phyloP scores from a whole-genome alignment of 106 monocot genomes.

The Platanthera zijinensis region DNA sequence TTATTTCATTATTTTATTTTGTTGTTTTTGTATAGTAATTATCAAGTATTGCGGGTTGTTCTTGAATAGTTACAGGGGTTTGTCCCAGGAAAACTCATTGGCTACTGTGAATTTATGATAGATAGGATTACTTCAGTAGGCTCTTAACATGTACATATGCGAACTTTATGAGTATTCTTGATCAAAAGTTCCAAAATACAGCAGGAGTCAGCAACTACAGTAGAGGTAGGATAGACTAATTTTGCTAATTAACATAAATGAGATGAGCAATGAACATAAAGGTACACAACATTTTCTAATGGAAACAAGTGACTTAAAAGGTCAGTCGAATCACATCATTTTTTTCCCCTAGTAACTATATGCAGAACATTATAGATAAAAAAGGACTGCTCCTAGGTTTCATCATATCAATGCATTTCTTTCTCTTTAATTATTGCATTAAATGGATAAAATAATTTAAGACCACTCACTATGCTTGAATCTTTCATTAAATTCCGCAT shows the following conservation, averaged over 20 bases:
- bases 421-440: background rate
- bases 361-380: background rate
- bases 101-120: background rate
- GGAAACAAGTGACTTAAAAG: background rate
- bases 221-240: background rate
- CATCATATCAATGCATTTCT: background rate
- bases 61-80: background rate
- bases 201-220: background rate
- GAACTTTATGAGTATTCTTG: background rate
- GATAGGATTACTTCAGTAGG: background rate
- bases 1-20: background rate
- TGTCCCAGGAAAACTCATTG: background rate
- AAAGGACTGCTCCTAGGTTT: background rate
- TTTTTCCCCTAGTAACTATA: background rate
- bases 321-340: background rate
- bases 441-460: background rate
- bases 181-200: background rate
- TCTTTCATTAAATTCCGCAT: conserved; percentile 94
- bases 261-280: background rate
- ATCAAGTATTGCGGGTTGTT: background rate
- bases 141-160: background rate
- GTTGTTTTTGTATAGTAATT: background rate
- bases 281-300: background rate
- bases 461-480: conserved; percentile 86
- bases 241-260: background rate